Evolutionary conservation across 129 eudicot species (phyloP), one percentile per base, ranked within the genome.

Genomic region (Chrysanthemum lavandulifolium): DNA sequence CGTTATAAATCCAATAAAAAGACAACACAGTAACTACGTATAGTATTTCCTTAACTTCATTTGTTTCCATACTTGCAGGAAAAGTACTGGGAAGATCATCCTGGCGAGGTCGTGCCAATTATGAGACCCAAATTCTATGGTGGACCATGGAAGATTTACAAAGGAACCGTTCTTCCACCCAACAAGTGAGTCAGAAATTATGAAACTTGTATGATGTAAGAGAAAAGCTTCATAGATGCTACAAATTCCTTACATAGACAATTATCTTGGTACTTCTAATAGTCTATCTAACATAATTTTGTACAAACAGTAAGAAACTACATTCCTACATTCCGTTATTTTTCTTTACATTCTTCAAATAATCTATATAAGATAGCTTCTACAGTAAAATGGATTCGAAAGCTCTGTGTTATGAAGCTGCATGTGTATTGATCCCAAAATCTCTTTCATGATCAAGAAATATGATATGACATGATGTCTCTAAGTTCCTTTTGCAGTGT

Each of bases 81-180:
- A 74, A 92, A 82, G 59, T 87, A 81, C 72, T 92, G 98, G 96
- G 95, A 92, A 82, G 96, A 89, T 33, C 98, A 89, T 78, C 98
- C 98, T 58, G 98, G 98, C 18, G 84, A 86, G 73, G 80, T 68
- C 4, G 96, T 92, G 49, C 96, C 98, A 8, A 21, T 92, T 33
- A 92, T 92, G 98, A 82, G 86, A 75, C 96, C 98, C 16, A 87
- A 71, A 72, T 92, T 92, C 66, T 92, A 92, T 67, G 83, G 88
- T 18, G 98, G 96, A 11, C 98, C 98, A 67, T 92, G 98, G 98
- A 92, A 80, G 80, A 78, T 92, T 10, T 56, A 77, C 53, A 85
- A 86, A 80, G 97, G 97, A 63, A 92, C 85, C 0, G 89, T 89
- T 69, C 93, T 87, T 51, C 64, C 76, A 62, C 88, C 82, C 61